Evolutionary conservation across 495 filamentous ascomycete genomes (phyloP).

Genomic region (Friedmanniomyces simplex): DNA sequence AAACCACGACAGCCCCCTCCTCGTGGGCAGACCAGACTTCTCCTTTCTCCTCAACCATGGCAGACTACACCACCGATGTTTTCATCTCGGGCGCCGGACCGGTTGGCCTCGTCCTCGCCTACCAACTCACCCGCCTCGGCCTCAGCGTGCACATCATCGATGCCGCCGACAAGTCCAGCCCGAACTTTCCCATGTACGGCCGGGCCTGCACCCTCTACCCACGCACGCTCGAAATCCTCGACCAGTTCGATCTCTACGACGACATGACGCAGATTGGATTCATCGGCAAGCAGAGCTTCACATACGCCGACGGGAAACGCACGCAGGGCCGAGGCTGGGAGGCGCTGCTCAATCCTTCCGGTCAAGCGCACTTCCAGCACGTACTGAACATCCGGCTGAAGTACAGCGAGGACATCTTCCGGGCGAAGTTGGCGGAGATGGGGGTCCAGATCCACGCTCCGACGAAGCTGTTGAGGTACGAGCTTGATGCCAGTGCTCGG

Average conservation of each 20-base stretch:
- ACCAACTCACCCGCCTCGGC: slow-evolving; percentile 1
- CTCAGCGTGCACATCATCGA: background rate
- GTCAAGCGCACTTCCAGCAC: background rate
- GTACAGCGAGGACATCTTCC: slow-evolving; percentile 11
- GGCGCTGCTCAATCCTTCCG: background rate
- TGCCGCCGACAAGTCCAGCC: slow-evolving; percentile 4
- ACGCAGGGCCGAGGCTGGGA: background rate
- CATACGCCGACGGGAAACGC: background rate
- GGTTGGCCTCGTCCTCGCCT: slow-evolving; percentile 5
- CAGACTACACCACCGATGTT: background rate
- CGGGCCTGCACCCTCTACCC: slow-evolving; percentile 3
- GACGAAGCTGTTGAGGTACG: background rate
- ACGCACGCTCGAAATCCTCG: slow-evolving; percentile 4
- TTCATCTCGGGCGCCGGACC: background rate
- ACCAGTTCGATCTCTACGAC: slow-evolving; percentile 2
- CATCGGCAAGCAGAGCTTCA: background rate
- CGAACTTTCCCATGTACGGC: slow-evolving; percentile 6
- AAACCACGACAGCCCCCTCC: background rate
- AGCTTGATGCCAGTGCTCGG: background rate
- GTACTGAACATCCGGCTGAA: slow-evolving; percentile 1
- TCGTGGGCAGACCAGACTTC: background rate
- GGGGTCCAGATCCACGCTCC: background rate
- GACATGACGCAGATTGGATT: slow-evolving; percentile 3
- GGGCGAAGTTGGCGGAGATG: background rate
- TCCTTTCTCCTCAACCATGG: background rate